Percentiles rank a stretch among this genome's conserved stretches.
phyloP scores from a whole-genome alignment of 2,329 filamentous ascomycete species.

The Fusarium incarnatum region DNA sequence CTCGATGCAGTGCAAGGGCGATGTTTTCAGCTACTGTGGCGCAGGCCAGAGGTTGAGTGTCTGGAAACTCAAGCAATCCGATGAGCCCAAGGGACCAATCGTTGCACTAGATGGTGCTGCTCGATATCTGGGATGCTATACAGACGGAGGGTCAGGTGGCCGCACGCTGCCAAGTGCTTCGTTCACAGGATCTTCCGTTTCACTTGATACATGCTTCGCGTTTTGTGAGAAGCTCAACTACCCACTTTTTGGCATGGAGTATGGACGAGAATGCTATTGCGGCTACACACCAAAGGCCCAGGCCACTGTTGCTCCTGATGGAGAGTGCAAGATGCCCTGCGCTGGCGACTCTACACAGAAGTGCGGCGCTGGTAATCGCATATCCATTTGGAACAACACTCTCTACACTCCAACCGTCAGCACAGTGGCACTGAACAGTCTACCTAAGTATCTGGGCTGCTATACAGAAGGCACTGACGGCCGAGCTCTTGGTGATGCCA shows the following conservation, averaged over 20 bases:
- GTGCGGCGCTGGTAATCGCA: slow-evolving; percentile 35
- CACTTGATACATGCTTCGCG: slow-evolving; percentile 35
- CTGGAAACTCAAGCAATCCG: slow-evolving; percentile 34
- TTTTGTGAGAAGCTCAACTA: slow-evolving; percentile 42
- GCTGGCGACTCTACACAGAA: slow-evolving; percentile 31
- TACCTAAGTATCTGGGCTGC: slow-evolving; percentile 27
- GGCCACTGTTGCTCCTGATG: slow-evolving; percentile 28
- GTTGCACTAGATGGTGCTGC: slow-evolving; percentile 32
- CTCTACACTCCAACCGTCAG: slow-evolving; percentile 12
- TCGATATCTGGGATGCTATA: slow-evolving; percentile 36
- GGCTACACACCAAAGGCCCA: slow-evolving; percentile 32
- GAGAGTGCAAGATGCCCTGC: slow-evolving; percentile 38
- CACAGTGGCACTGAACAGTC: neutral
- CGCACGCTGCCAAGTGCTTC: slow-evolving; percentile 33
- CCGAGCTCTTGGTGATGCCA: slow-evolving; percentile 19
- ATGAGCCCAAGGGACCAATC: slow-evolving; percentile 26
- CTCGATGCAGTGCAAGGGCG: slow-evolving; percentile 45
- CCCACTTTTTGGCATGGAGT: slow-evolving; percentile 43
- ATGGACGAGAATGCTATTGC: slow-evolving; percentile 40
- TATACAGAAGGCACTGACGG: slow-evolving; percentile 33
- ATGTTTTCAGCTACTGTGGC: slow-evolving; percentile 42
- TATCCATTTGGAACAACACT: slow-evolving; percentile 42
- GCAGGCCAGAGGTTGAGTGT: slow-evolving; percentile 41
- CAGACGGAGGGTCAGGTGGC: slow-evolving; percentile 39
- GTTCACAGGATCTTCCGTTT: slow-evolving; percentile 36